Conservation (phyloP, 1,284 basidiomycete genomes). For the Ustilago cynodontis region DNA sequence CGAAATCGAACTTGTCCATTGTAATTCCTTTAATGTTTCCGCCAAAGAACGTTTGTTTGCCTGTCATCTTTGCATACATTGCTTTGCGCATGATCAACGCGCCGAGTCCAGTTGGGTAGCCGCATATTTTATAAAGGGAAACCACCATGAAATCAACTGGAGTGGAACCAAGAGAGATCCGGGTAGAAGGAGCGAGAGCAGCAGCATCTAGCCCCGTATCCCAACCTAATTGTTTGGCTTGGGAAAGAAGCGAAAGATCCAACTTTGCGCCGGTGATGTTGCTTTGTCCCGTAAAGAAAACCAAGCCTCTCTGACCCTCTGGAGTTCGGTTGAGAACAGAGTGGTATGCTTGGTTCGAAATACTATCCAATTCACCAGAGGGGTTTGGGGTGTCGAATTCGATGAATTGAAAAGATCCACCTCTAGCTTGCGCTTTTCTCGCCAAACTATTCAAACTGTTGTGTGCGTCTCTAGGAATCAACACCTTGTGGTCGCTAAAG, state of each 20-base stretch:
- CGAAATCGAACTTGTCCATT: conserved; percentile 36
- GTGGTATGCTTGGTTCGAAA: conserved; percentile 10
- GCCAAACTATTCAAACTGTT: conserved; percentile 35
- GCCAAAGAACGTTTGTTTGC: conserved; percentile 35
- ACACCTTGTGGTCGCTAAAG: neutral
- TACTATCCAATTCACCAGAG: neutral
- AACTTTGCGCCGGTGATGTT: conserved; percentile 39
- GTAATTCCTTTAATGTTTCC: conserved; percentile 43
- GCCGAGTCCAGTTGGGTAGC: conserved; percentile 31
- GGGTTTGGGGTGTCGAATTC: conserved; percentile 20
- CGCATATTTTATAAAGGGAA: conserved; percentile 38
- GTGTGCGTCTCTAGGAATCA: conserved; percentile 40
- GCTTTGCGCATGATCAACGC: conserved; percentile 25
- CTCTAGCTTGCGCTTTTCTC: neutral
- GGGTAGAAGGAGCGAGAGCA: conserved; percentile 28
- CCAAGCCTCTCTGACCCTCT: conserved; percentile 14
- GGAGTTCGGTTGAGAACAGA: neutral
- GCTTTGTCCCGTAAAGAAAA: conserved; percentile 40
- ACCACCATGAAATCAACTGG: conserved; percentile 36
- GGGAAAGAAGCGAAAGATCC: conserved; percentile 2
- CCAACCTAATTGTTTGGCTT: conserved; percentile 10
- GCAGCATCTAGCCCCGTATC: conserved; percentile 35
- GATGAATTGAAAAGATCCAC: conserved; percentile 15
- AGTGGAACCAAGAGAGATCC: conserved; percentile 7
- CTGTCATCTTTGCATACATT: conserved; percentile 5